These are phyloP conservation scores for Inga oerstediana DNA, from an alignment of 306 rosid species.

Conservation along the genomic window DNA sequence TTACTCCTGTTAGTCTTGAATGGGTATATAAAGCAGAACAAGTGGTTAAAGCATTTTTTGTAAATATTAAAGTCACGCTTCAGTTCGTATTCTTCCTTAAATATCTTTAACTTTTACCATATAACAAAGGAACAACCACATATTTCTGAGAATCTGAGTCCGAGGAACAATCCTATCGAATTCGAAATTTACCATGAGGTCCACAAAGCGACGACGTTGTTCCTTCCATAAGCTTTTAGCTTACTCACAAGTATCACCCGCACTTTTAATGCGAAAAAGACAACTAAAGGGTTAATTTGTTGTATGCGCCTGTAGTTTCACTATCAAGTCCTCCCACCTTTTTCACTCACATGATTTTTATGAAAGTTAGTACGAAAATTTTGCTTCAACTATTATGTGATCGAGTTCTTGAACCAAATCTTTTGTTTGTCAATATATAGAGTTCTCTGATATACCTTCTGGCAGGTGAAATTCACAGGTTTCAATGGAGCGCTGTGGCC, in stretches of 20 bases:
- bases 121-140: conserved; percentile 29
- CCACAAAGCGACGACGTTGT: conserved; percentile 29
- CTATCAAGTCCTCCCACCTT: conserved; percentile 29
- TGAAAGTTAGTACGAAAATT: conserved; percentile 14
- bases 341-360: conserved; percentile 51
- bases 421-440: conserved; percentile 23
- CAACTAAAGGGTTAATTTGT: not conserved
- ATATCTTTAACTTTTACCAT: not conserved
- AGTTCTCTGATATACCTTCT: conserved; percentile 21
- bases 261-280: conserved; percentile 1
- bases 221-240: conserved; percentile 14
- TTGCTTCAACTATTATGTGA: conserved; percentile 29
- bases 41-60: not conserved
- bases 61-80: conserved; percentile 23
- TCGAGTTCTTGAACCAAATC: conserved; percentile 23
- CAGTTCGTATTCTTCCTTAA: conserved; percentile 13
- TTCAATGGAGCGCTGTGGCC: conserved; percentile 40
- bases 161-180: not conserved
- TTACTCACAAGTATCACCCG: conserved; percentile 48
- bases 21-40: conserved; percentile 1
- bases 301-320: conserved; percentile 2
- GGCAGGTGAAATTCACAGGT: conserved; percentile 29
- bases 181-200: conserved; percentile 21
- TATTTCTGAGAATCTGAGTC: conserved; percentile 16
- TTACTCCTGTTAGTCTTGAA: conserved; percentile 15